Conservation (phyloP, 2,329 filamentous ascomycete species). For the Pyricularia sp. region DNA sequence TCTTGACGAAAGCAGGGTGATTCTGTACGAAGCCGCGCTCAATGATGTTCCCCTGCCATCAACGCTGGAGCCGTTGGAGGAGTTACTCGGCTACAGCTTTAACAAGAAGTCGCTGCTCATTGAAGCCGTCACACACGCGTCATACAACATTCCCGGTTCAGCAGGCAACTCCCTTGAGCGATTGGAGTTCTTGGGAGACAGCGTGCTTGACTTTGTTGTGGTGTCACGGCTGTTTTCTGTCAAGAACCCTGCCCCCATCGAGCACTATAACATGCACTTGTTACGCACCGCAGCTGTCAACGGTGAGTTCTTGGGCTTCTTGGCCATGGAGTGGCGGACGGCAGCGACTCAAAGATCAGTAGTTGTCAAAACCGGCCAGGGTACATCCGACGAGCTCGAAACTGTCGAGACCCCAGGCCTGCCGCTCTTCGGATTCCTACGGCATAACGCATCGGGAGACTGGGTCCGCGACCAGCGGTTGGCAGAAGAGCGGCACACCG, state of each 20-base stretch:
- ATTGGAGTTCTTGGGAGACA: slow-evolving; percentile 82
- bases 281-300: slow-evolving; percentile 72
- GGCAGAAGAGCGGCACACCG: slow-evolving; percentile 33
- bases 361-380: slow-evolving; percentile 12
- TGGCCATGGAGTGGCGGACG: slow-evolving; percentile 51
- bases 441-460: slow-evolving; percentile 43
- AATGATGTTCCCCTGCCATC: slow-evolving; percentile 24
- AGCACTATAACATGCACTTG: slow-evolving; percentile 58
- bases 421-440: slow-evolving; percentile 62
- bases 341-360: slow-evolving; percentile 16
- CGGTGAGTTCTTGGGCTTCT: slow-evolving; percentile 67
- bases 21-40: slow-evolving; percentile 33
- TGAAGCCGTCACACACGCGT: slow-evolving; percentile 75
- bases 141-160: slow-evolving; percentile 33
- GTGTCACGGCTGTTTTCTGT: slow-evolving; percentile 48
- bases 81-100: slow-evolving; percentile 64
- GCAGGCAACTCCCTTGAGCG: slow-evolving; percentile 50
- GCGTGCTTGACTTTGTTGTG: slow-evolving; percentile 72
- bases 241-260: slow-evolving; percentile 22
- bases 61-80: slow-evolving; percentile 44
- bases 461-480: slow-evolving; percentile 15
- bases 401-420: slow-evolving; percentile 11
- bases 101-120: slow-evolving; percentile 56
- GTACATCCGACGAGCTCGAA: background rate
- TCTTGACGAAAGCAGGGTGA: slow-evolving; percentile 28